Evolutionary conservation across 2,329 filamentous ascomycete species (phyloP).

Genomic region (Xylariaceae sp.): DNA sequence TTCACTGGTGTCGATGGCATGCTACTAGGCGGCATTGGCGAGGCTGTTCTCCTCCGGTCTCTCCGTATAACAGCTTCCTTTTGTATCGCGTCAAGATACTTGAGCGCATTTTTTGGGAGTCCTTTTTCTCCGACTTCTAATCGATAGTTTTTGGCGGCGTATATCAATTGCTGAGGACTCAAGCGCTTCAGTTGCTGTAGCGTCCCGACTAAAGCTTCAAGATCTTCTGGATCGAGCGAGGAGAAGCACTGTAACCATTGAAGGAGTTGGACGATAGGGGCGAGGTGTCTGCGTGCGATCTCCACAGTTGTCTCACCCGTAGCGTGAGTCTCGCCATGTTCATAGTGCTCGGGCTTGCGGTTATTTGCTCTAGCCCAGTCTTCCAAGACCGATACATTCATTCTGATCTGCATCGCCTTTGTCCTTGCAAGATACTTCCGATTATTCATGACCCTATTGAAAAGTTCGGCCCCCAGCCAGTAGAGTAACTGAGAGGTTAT

Average conservation of each 20-base stretch:
- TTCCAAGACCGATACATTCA: slow-evolving; percentile 95
- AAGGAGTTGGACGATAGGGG: slow-evolving; percentile 88
- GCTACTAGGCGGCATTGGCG: slow-evolving; percentile 48
- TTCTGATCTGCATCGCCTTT: slow-evolving; percentile 99
- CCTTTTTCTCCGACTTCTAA: slow-evolving; percentile 95
- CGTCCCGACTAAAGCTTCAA: slow-evolving; percentile 87
- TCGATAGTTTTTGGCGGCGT: slow-evolving; percentile 90
- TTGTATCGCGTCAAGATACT: slow-evolving; percentile 82
- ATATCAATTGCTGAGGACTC: slow-evolving; percentile 86
- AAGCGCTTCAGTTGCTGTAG: slow-evolving; percentile 86
- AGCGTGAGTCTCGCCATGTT: slow-evolving; percentile 85
- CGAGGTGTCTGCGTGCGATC: slow-evolving; percentile 81
- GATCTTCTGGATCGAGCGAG: slow-evolving; percentile 81
- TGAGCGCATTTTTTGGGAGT: slow-evolving; percentile 84
- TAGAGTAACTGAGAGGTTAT: slow-evolving; percentile 92
- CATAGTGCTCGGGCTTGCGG: slow-evolving; percentile 91
- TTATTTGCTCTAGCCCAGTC: slow-evolving; percentile 97
- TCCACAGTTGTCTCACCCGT: slow-evolving; percentile 89
- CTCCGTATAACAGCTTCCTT: slow-evolving; percentile 71
- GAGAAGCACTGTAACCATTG: slow-evolving; percentile 99
- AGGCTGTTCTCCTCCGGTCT: slow-evolving; percentile 57
- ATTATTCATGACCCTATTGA: slow-evolving; percentile 98
- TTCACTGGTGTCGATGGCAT: slow-evolving; percentile 47
- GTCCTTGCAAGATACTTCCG: slow-evolving; percentile 92
- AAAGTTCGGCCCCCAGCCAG: slow-evolving; percentile 94